phyloP scores from a whole-genome alignment of 805 yeast species.

The Starmerella scarabaei region DNA sequence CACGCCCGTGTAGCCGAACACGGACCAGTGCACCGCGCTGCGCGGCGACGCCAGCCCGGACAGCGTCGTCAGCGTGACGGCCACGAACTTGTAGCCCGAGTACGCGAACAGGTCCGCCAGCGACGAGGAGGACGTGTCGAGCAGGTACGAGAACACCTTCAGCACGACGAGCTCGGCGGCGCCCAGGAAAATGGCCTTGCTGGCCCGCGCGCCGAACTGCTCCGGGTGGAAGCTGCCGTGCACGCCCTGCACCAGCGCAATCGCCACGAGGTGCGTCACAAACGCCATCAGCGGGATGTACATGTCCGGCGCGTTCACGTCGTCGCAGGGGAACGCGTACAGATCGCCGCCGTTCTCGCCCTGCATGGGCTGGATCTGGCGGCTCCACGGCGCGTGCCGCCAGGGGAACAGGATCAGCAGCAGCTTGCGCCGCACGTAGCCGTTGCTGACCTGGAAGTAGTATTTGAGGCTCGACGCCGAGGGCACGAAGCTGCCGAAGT shows the following conservation, averaged over 20 bases:
- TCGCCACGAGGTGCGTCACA: conserved; percentile 69
- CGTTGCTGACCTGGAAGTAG: conserved; percentile 84
- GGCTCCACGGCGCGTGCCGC: conserved; percentile 69
- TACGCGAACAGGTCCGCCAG: conserved; percentile 77
- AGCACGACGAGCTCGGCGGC: conserved; percentile 62
- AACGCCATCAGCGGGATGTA: conserved; percentile 92
- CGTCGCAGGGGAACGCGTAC: conserved; percentile 70
- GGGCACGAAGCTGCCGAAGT: conserved; percentile 39
- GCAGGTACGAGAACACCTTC: conserved; percentile 69
- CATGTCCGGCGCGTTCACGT: conserved; percentile 89
- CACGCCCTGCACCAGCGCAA: conserved; percentile 76
- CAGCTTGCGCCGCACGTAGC: conserved; percentile 67
- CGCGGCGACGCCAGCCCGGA: conserved; percentile 24
- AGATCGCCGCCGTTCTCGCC: conserved; percentile 28
- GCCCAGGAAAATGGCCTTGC: conserved; percentile 74
- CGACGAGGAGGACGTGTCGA: conserved; percentile 49
- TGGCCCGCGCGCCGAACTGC: conserved; percentile 71
- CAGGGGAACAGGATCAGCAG: conserved; percentile 72
- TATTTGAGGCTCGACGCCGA: conserved; percentile 50
- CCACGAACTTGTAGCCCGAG: conserved; percentile 89
- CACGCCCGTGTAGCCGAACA: conserved; percentile 38
- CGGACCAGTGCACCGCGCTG: conserved; percentile 36
- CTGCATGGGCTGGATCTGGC: conserved; percentile 33
- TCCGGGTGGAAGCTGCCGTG: conserved; percentile 89
- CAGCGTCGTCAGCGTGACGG: conserved; percentile 32